phyloP scores from a whole-genome alignment of 495 filamentous ascomycete genomes.

The Penicillium salamii region DNA sequence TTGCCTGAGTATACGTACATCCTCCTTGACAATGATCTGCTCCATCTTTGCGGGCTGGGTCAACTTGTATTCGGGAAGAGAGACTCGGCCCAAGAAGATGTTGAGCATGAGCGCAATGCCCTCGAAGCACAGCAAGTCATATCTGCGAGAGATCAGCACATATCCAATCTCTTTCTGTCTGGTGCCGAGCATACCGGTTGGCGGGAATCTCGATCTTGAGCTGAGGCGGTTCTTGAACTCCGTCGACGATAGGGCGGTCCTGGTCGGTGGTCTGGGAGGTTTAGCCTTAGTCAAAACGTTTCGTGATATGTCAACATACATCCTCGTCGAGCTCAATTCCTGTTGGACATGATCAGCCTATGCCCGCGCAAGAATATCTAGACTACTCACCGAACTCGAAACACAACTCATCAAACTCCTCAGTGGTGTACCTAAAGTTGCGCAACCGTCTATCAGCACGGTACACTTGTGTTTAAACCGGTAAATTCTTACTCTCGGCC shows the following conservation, averaged over 20 bases:
- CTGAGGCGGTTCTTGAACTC: constrained; percentile 82
- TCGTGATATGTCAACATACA: constrained; percentile 38
- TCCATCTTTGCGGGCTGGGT: constrained; percentile 70
- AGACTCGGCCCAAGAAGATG: constrained; percentile 76
- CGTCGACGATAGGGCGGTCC: constrained; percentile 69
- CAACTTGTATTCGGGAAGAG: constrained; percentile 75
- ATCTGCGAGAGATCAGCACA: constrained; percentile 52
- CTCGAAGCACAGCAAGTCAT: constrained; percentile 98
- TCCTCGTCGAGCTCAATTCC: constrained; percentile 97
- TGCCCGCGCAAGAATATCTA: constrained; percentile 23
- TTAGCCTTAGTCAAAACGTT: neutral
- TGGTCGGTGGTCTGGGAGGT: constrained; percentile 61
- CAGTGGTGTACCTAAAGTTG: constrained; percentile 70
- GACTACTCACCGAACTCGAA: constrained; percentile 84
- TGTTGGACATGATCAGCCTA: constrained; percentile 39
- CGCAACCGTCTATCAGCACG: constrained; percentile 4
- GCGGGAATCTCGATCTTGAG: constrained; percentile 98
- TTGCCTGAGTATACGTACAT: constrained; percentile 39
- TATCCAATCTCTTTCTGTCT: neutral
- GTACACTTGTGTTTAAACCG: no score
- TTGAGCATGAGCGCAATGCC: constrained; percentile 94
- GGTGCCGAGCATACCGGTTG: constrained; percentile 60
- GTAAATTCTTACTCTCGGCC: constrained; percentile 73
- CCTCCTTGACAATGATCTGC: constrained; percentile 72
- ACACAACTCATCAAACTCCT: constrained; percentile 94